Base-by-base conservation (phyloP, 2,329 filamentous ascomycete species). In the Sporothrix globosa region DNA sequence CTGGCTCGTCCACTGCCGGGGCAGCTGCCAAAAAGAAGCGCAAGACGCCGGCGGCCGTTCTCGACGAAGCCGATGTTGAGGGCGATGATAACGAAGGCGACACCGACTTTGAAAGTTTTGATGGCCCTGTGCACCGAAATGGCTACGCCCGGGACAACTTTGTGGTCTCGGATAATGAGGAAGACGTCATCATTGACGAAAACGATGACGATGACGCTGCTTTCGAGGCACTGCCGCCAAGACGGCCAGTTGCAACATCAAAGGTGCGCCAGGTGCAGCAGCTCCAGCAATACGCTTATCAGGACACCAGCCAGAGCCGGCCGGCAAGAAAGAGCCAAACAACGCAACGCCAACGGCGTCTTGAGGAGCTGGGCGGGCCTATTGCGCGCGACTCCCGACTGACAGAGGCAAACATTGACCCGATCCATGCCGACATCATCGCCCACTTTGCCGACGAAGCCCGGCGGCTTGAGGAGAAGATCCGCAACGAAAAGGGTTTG, bases 401-500 rank as follows among this genome's bases (percentile, higher is more conserved):
- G 73, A 81, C 82, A 21, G 80, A 80, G 24, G 78, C 79, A 13
- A 69, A 73, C 46, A 24, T 74, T 14, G 70, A 74, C 46, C 66
- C 71, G 39, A 78, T 90, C 27, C 91, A 93, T 75, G 83, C 84
- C 61, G 84, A 87, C 69, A 79, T 92, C 27, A 82, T 93, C n/a
- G 80, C 85, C 27, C 81, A 84, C 41, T 96, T 95, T 76, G 83
- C 92, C 27, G 77, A 80, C 0, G 83, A 87, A 60, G 92, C 90
- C 0, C 88, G 86, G 75, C 79, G 79, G 24, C 69, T 88, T 19
- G 88, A 90, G 74, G 87, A 89, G 74, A 81, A 83, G 1, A 82
- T 94, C 30, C 86, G 90, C 74, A 86, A 88, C 73, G 82, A 82
- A 30, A 86, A 87, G 67, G 82, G 83, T 4, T 79, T 91, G 44